Evolutionary conservation across 2,329 filamentous ascomycete genomes (phyloP).

Genomic region (Pochonia chlamydosporia): DNA sequence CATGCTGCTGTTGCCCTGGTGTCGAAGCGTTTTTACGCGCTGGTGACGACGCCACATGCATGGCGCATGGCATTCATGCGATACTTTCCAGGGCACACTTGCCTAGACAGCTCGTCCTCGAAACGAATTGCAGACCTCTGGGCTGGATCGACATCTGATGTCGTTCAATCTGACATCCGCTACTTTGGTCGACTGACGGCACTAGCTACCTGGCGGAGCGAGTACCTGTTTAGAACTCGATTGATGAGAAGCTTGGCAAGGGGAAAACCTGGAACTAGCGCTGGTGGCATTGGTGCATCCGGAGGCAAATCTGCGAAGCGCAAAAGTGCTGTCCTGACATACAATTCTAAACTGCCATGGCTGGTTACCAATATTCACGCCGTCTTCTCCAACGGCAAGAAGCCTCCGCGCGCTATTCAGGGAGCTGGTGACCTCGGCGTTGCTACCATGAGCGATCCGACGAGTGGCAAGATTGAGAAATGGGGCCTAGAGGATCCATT

Average conservation of each 20-base stretch:
- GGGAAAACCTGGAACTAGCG: conserved; percentile 66
- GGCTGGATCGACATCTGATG: conserved; percentile 43
- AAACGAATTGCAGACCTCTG: conserved; percentile 32
- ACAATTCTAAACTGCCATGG: conserved; percentile 76
- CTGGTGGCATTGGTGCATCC: conserved; percentile 45
- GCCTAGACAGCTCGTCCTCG: conserved; percentile 21
- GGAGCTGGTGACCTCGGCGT: conserved; percentile 73
- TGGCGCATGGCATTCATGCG: conserved; percentile 92
- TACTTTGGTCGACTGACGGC: conserved; percentile 77
- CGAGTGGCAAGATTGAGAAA: conserved; percentile 65
- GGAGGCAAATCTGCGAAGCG: conserved; percentile 55
- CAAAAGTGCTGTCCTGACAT: conserved; percentile 71
- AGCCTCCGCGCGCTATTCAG: conserved; percentile 73
- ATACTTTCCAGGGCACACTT: conserved; percentile 72
- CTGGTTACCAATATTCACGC: conserved; percentile 77
- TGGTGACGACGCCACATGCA: conserved; percentile 87
- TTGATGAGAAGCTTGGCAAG: conserved; percentile 74
- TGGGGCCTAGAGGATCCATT: conserved; percentile 78
- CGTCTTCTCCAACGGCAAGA: conserved; percentile 66
- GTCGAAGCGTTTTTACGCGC: conserved; percentile 76
- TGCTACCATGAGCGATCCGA: conserved; percentile 78
- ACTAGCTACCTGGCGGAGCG: conserved; percentile 89
- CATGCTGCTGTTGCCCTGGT: conserved; percentile 79
- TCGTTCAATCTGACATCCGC: conserved; percentile 65
- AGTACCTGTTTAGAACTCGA: conserved; percentile 84